Evolutionary conservation across 2,329 filamentous ascomycete genomes (phyloP).

Genomic region (Tolypocladium inflatum): DNA sequence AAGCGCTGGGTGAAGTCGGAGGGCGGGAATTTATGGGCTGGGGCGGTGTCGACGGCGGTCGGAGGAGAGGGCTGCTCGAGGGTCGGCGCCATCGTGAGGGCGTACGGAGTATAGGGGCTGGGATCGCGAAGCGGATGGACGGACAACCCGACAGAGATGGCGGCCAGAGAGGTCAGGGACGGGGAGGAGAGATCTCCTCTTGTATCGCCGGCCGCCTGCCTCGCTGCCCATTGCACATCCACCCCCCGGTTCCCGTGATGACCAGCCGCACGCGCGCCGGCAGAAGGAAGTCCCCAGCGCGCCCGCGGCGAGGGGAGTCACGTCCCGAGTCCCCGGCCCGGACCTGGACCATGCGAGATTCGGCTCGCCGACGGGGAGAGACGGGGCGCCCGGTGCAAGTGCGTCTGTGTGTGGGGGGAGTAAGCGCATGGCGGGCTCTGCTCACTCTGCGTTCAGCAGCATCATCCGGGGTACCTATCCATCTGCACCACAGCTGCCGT

Average conservation of each 20-base stretch:
- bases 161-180: too few species aligned
- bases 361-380: neutral
- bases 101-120: too few species aligned
- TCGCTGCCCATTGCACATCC: neutral
- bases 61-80: neutral
- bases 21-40: neutral
- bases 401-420: neutral
- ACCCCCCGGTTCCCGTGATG: neutral
- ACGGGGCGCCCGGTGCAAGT: neutral
- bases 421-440: neutral
- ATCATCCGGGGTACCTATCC: too few species aligned
- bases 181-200: neutral
- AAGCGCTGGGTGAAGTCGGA: slow-evolving; percentile 14
- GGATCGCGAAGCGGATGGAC: too few species aligned
- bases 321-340: neutral
- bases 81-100: neutral
- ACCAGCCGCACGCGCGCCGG: neutral
- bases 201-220: neutral
- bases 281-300: neutral
- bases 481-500: too few species aligned
- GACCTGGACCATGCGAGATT: neutral
- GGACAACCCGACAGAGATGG: too few species aligned
- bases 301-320: neutral
- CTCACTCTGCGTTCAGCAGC: too few species aligned
- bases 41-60: neutral